Evolutionary conservation across 768 basidiomycete species (phyloP).

Genomic region (Obba rivulosa): DNA sequence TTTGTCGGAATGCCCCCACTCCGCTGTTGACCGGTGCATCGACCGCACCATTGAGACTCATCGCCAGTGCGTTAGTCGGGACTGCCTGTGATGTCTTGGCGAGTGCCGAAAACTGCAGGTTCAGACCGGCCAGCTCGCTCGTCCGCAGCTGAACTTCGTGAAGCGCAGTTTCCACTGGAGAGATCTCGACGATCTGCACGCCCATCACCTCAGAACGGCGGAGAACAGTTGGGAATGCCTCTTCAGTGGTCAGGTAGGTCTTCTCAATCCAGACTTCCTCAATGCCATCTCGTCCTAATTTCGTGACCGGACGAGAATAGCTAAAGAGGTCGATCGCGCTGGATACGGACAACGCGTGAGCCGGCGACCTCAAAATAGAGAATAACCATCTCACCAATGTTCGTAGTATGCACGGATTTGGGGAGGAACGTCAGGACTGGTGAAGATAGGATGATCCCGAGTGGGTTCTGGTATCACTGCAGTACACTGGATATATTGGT

Average conservation of each 20-base stretch:
- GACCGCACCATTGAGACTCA: slow-evolving; percentile 82
- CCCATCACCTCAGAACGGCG: slow-evolving; percentile 82
- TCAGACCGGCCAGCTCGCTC: slow-evolving; percentile 64
- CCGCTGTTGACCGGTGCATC: slow-evolving; percentile 79
- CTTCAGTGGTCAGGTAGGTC: slow-evolving; percentile 80
- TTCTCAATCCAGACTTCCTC: slow-evolving; percentile 89
- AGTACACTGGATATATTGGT: slow-evolving; percentile 86
- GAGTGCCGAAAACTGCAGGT: slow-evolving; percentile 69
- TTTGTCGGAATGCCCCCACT: slow-evolving; percentile 68
- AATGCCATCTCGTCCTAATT: slow-evolving; percentile 53
- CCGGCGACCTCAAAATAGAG: neutral
- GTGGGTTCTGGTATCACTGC: slow-evolving; percentile 84
- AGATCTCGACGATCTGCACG: slow-evolving; percentile 67
- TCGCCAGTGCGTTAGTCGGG: slow-evolving; percentile 76
- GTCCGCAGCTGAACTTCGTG: slow-evolving; percentile 78
- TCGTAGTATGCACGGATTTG: slow-evolving; percentile 84
- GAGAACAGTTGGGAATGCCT: slow-evolving; percentile 87
- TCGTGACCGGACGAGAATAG: slow-evolving; percentile 63
- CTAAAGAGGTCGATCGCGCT: slow-evolving; percentile 86
- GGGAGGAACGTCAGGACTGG: slow-evolving; percentile 75
- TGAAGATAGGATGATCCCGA: slow-evolving; percentile 70
- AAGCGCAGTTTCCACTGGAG: slow-evolving; percentile 80
- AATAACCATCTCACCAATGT: slow-evolving; percentile 50
- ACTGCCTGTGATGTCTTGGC: slow-evolving; percentile 70
- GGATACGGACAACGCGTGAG: slow-evolving; percentile 2